Conservation (phyloP, 257 asterid species). For the Ophiorrhiza pumila region DNA sequence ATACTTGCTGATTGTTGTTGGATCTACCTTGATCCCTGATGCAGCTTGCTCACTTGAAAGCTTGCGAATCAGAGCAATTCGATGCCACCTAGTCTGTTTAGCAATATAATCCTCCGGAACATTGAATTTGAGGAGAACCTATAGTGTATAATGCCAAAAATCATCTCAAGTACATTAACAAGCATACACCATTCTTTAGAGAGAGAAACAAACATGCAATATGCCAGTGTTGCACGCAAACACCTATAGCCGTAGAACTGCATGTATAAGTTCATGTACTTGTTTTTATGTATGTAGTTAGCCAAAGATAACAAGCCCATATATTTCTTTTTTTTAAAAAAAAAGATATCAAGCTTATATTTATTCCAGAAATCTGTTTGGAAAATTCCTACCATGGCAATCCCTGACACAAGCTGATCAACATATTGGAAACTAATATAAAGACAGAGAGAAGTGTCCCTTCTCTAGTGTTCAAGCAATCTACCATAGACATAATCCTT, state of each 20-base stretch:
- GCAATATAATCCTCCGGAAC: conserved; percentile 93
- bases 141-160: conserved; percentile 22
- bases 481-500: not conserved
- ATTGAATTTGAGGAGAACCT: conserved; percentile 95
- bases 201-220: not conserved
- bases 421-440: not conserved
- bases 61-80: conserved; percentile 94
- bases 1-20: conserved; percentile 90
- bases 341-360: not conserved
- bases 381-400: not conserved
- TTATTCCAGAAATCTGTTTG: not conserved
- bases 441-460: not conserved
- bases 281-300: not conserved
- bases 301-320: not conserved
- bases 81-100: conserved; percentile 90
- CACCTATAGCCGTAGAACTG: not conserved
- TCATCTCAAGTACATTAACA: conserved; percentile 11
- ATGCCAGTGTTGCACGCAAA: not conserved
- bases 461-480: not conserved
- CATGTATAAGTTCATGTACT: not conserved
- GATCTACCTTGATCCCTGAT: conserved; percentile 91
- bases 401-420: not conserved
- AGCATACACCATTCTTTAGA: conserved; percentile 12
- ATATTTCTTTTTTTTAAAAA: not conserved
- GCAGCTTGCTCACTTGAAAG: conserved; percentile 99